phyloP scores from a whole-genome alignment of 1,284 basidiomycete genomes.

The Heterobasidion occidentale region DNA sequence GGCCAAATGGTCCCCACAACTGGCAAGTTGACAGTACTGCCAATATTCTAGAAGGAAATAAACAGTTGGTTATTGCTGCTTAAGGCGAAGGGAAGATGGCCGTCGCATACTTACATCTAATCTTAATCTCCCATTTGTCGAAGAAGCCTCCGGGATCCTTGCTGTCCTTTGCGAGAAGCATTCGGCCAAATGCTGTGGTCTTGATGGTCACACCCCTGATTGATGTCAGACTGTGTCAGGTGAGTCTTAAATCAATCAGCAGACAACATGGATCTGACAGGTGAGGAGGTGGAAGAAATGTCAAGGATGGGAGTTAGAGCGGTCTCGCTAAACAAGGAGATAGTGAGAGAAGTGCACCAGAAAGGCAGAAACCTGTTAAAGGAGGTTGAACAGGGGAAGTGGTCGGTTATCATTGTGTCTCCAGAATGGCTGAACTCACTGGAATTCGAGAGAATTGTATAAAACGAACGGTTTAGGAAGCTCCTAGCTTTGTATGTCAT shows the following conservation, averaged over 20 bases:
- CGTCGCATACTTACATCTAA: constrained; percentile 4
- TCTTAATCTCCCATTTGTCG: neutral
- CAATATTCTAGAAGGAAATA: constrained; percentile 3
- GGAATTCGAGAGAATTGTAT: constrained; percentile 2
- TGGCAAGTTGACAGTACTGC: constrained; percentile 6
- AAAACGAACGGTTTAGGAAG: neutral
- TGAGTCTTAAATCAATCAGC: neutral
- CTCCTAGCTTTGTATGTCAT: neutral
- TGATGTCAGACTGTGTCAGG: constrained; percentile 7
- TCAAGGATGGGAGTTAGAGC: neutral
- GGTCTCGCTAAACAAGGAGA: neutral
- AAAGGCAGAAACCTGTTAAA: constrained; percentile 1
- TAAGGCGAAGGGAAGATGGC: constrained; percentile 10
- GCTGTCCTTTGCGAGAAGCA: neutral
- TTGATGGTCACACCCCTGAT: constrained; percentile 6
- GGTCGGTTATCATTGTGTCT: constrained; percentile 1
- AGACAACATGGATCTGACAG: neutral
- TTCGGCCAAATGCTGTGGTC: neutral
- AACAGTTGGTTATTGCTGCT: constrained; percentile 6
- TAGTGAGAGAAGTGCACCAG: neutral
- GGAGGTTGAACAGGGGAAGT: constrained; percentile 1
- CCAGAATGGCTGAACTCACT: constrained; percentile 4
- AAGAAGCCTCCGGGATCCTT: neutral
- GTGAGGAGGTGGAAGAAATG: constrained; percentile 3
- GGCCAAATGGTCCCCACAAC: constrained; percentile 6